These are phyloP conservation scores for Acanthamoeba royreba DNA, from an alignment of 208 protist species.

Conservation along the genomic window DNA sequence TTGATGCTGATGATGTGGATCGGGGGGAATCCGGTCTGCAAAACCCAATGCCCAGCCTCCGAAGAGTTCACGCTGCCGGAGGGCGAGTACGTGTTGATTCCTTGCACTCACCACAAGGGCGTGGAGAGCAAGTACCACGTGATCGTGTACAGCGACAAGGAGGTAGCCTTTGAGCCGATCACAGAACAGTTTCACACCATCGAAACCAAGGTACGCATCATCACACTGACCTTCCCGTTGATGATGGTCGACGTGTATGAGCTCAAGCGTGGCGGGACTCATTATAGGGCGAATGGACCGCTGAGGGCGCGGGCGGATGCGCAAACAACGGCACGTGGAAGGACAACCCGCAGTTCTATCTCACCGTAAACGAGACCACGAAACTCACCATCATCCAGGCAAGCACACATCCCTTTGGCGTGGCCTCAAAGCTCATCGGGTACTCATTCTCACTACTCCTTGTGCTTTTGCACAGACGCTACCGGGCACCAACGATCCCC, in stretches of 20 bases:
- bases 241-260: no score
- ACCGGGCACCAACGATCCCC: background rate
- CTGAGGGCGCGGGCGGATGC: background rate
- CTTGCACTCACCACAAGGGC: background rate
- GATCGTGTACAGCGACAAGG: conserved; percentile 38
- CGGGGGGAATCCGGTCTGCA: no score
- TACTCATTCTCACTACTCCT: background rate
- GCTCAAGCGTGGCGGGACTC: background rate
- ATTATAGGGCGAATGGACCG: conserved; percentile 6
- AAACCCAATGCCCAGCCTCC: background rate
- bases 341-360: conserved; percentile 14
- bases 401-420: no score
- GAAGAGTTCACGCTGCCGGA: conserved; percentile 16
- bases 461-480: background rate
- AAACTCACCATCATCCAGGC: background rate
- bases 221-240: no score
- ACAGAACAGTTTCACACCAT: background rate
- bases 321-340: conserved; percentile 25
- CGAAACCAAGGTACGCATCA: background rate
- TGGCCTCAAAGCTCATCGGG: no score
- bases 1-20: no score
- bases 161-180: background rate
- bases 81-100: conserved; percentile 19
- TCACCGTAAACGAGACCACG: background rate
- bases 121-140: conserved; percentile 4